phyloP scores from a whole-genome alignment of 768 basidiomycete species.

The Pleurotus salmoneostramineus region DNA sequence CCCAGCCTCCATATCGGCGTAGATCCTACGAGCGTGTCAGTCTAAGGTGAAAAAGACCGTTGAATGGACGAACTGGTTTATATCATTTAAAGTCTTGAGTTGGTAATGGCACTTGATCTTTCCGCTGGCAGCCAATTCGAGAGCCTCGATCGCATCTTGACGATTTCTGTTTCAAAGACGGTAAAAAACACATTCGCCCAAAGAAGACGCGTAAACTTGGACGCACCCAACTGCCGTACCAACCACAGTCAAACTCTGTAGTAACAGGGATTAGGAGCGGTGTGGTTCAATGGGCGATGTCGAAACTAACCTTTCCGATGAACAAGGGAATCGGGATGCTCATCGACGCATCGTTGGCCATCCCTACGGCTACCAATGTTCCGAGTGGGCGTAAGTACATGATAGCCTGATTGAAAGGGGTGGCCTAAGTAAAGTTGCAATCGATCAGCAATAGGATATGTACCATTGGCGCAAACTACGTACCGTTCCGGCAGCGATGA shows the following conservation, averaged over 20 bases:
- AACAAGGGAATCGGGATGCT: constrained; percentile 43
- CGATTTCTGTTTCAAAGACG: constrained; percentile 44
- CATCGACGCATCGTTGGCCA: constrained; percentile 48
- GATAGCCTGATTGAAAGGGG: constrained; percentile 49
- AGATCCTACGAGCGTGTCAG: constrained; percentile 15
- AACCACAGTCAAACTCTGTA: constrained; percentile 2
- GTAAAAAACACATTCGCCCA: background rate
- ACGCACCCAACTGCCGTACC: constrained; percentile 4
- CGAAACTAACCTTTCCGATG: constrained; percentile 26
- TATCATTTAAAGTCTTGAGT: constrained; percentile 40
- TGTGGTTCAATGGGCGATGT: background rate
- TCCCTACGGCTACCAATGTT: constrained; percentile 70
- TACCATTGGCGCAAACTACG: constrained; percentile 8
- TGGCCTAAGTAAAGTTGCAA: constrained; percentile 16
- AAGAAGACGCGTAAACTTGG: background rate
- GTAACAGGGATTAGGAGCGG: background rate
- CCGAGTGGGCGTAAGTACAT: constrained; percentile 69
- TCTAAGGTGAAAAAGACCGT: background rate
- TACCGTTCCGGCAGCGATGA: constrained; percentile 55
- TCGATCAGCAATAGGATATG: background rate
- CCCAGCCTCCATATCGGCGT: constrained; percentile 23
- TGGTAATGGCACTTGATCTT: constrained; percentile 59
- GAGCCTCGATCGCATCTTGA: constrained; percentile 76
- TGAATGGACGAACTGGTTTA: constrained; percentile 40
- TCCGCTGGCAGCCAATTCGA: constrained; percentile 65